A percentile compares a stretch with the other conserved stretches of the same genome.
Evolutionary conservation across 192 early-diverging fungal species (phyloP).

Genomic region (Coemansia sp.): DNA sequence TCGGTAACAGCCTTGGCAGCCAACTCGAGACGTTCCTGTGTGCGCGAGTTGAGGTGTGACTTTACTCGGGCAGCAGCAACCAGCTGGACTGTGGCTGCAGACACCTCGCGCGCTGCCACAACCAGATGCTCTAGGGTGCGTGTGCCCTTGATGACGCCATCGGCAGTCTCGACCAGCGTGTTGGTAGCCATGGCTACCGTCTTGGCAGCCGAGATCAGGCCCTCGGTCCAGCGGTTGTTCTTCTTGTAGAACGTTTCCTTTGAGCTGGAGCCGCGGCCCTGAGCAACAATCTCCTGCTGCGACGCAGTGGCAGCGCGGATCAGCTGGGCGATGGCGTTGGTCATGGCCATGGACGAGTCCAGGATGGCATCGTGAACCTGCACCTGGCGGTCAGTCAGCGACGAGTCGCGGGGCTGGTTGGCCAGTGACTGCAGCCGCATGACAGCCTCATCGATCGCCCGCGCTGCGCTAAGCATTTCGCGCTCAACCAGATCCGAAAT

Average conservation of each 20-base stretch:
- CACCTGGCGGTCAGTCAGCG: slow-evolving; percentile 69
- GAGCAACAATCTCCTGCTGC: slow-evolving; percentile 96
- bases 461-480: slow-evolving; percentile 89
- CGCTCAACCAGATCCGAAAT: slow-evolving; percentile 89
- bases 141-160: slow-evolving; percentile 90
- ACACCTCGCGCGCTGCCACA: slow-evolving; percentile 96
- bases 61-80: slow-evolving; percentile 97
- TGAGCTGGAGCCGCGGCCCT: slow-evolving; percentile 78
- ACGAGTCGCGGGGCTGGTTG: slow-evolving; percentile 70
- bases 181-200: slow-evolving; percentile 92
- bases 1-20: slow-evolving; percentile 93
- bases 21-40: slow-evolving; percentile 89
- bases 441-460: slow-evolving; percentile 90
- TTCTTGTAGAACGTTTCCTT: slow-evolving; percentile 97
- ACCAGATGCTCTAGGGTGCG: slow-evolving; percentile 92
- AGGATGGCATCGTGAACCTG: slow-evolving; percentile 91
- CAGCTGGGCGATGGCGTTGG: slow-evolving; percentile 89
- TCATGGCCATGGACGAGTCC: slow-evolving; percentile 88
- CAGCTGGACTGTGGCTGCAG: slow-evolving; percentile 93
- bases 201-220: slow-evolving; percentile 94
- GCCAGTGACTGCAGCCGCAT: slow-evolving; percentile 77
- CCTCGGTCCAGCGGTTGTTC: slow-evolving; percentile 99
- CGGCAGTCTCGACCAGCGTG: slow-evolving; percentile 89
- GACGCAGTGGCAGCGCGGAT: slow-evolving; percentile 92
- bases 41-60: slow-evolving; percentile 85